A percentile compares a stretch with the other conserved stretches of the same genome.
Evolutionary conservation across 2,329 filamentous ascomycete species (phyloP).

Genomic region (Plectosphaerella plurivora): DNA sequence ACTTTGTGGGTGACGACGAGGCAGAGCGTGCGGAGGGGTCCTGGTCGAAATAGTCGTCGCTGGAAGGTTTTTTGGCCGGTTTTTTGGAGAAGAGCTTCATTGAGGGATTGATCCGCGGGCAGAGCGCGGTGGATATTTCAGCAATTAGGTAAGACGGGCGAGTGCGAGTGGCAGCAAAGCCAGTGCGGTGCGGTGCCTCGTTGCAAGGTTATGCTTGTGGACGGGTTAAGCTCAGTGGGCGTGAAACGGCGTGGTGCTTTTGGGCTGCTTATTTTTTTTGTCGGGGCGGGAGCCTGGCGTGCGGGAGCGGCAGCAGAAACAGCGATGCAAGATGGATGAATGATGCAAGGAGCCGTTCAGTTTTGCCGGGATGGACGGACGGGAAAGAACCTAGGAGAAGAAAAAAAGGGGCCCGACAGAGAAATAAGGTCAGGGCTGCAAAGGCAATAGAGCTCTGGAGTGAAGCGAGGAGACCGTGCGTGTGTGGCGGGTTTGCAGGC

Average conservation of each 20-base stretch:
- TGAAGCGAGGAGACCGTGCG: not conserved
- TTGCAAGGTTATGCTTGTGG: slow-evolving; percentile 15
- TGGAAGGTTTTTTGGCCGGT: slow-evolving; percentile 32
- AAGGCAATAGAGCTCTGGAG: no score
- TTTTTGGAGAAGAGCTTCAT: slow-evolving; percentile 53
- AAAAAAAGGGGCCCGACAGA: no score
- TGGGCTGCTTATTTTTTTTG: no score
- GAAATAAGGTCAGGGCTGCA: no score
- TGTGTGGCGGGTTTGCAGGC: no score
- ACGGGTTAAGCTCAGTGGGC: not conserved
- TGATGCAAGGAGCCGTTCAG: no score
- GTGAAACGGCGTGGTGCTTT: no score
- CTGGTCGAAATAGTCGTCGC: slow-evolving; percentile 28
- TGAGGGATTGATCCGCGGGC: slow-evolving; percentile 13
- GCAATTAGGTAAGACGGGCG: slow-evolving; percentile 19
- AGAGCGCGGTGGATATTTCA: slow-evolving; percentile 6
- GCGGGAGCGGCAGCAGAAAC: no score
- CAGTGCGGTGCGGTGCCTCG: slow-evolving; percentile 5
- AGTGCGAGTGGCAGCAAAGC: slow-evolving; percentile 1
- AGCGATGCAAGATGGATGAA: no score
- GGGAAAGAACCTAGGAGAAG: no score
- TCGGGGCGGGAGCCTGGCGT: no score
- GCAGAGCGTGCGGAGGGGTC: slow-evolving; percentile 25
- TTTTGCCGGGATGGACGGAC: no score
- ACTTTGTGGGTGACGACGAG: slow-evolving; percentile 21